phyloP scores from a whole-genome alignment of 78 protist species.

The Dictyostelium intermedium region DNA sequence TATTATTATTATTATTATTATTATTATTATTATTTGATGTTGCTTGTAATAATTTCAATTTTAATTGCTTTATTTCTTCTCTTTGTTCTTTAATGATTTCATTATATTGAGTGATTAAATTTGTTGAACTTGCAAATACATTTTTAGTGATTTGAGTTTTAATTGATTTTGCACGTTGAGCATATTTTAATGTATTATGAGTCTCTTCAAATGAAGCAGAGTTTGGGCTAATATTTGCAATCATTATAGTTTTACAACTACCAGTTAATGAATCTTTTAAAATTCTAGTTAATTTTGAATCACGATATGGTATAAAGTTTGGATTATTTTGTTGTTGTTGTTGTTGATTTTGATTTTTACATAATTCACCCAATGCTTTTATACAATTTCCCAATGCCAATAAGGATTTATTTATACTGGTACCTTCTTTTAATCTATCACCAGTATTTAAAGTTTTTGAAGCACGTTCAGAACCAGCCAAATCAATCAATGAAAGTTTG shows the following conservation, averaged over 20 bases:
- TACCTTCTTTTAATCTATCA: constrained; percentile 91
- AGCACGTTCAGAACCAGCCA: constrained; percentile 97
- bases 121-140: constrained; percentile 39
- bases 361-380: constrained; percentile 87
- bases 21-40: neutral
- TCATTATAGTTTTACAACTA: constrained; percentile 95
- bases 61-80: constrained; percentile 57
- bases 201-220: constrained; percentile 92
- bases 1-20: neutral
- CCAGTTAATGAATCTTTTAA: constrained; percentile 98
- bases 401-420: constrained; percentile 96
- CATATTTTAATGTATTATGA: constrained; percentile 95
- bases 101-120: constrained; percentile 72
- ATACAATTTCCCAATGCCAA: constrained; percentile 97
- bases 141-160: constrained; percentile 71
- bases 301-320: constrained; percentile 93
- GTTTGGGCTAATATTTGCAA: constrained; percentile 92
- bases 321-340: neutral
- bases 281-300: constrained; percentile 97
- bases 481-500: constrained; percentile 90
- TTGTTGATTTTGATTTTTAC: neutral
- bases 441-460: constrained; percentile 87
- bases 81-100: constrained; percentile 72
- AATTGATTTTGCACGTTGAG: constrained; percentile 91
- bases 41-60: constrained; percentile 34